phyloP scores from a whole-genome alignment of 2,329 filamentous ascomycete species.

The Anthostomella pinea region DNA sequence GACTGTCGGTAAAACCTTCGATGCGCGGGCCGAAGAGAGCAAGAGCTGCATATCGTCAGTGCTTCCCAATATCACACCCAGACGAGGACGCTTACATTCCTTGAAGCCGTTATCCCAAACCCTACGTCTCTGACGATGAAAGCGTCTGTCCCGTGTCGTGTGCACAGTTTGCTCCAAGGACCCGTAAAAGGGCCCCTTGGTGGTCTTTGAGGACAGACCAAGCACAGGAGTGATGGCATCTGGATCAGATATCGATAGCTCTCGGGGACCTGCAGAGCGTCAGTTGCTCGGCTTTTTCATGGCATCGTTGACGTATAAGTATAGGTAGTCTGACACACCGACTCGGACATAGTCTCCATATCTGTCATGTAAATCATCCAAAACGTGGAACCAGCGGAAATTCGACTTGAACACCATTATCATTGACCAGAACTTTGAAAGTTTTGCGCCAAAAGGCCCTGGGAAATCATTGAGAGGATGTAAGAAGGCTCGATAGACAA shows the following conservation, averaged over 20 bases:
- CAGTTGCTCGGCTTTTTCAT: too few relatives aligned
- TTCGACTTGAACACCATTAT: too few relatives aligned
- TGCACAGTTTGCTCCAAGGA: slow-evolving; percentile 36
- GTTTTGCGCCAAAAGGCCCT: too few relatives aligned
- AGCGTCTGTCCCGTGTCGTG: slow-evolving; percentile 31
- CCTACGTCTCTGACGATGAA: slow-evolving; percentile 20
- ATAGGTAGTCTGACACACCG: slow-evolving; percentile 13
- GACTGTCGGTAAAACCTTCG: too few relatives aligned
- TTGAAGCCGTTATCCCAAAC: slow-evolving; percentile 26
- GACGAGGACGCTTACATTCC: slow-evolving; percentile 17
- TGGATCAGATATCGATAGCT: slow-evolving; percentile 28
- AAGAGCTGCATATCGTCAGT: neutral
- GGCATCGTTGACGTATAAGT: neutral
- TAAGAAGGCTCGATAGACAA: too few relatives aligned
- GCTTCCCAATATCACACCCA: neutral
- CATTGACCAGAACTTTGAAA: too few relatives aligned
- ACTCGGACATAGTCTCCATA: slow-evolving; percentile 44
- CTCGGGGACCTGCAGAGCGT: slow-evolving; percentile 34
- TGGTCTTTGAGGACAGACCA: slow-evolving; percentile 35
- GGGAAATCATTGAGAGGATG: too few relatives aligned
- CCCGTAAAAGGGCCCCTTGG: slow-evolving; percentile 41
- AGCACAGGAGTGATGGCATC: slow-evolving; percentile 32
- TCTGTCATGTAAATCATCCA: slow-evolving; percentile 51
- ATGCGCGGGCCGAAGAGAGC: too few relatives aligned
- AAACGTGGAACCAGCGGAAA: too few relatives aligned